Evolutionary conservation across 305 asterid genomes (phyloP).

Genomic region (Fraxinus ornus): DNA sequence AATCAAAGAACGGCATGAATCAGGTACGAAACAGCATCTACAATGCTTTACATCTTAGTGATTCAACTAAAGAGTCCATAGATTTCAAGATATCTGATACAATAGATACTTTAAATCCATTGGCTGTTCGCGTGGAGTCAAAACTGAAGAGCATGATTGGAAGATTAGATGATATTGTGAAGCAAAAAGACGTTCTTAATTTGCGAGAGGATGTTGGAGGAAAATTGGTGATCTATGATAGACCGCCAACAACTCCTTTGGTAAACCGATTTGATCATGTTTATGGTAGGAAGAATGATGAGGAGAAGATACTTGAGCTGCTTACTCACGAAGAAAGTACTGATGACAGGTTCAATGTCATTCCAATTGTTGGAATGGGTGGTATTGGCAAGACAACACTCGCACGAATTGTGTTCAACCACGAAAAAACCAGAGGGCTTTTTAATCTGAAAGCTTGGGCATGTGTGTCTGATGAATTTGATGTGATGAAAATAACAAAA

Average conservation of each 20-base stretch:
- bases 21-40: background rate
- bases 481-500: constrained; percentile 27
- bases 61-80: background rate
- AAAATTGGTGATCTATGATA: background rate
- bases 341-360: constrained; percentile 14
- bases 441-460: constrained; percentile 37
- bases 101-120: background rate
- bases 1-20: background rate
- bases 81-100: background rate
- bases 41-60: background rate
- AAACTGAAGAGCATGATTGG: background rate
- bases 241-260: constrained; percentile 24
- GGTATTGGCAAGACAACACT: constrained; percentile 43
- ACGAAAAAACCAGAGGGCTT: background rate
- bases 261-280: constrained; percentile 22
- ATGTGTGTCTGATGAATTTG: constrained; percentile 32
- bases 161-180: background rate
- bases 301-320: constrained; percentile 16
- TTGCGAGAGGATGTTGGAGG: background rate
- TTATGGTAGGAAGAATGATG: constrained; percentile 33
- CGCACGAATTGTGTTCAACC: constrained; percentile 30
- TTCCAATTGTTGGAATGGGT: constrained; percentile 41
- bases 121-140: background rate
- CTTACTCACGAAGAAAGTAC: background rate
- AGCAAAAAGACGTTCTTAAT: background rate